These are phyloP conservation scores for Candida maesae DNA, from an alignment of 805 yeast species.

Conservation along the genomic window DNA sequence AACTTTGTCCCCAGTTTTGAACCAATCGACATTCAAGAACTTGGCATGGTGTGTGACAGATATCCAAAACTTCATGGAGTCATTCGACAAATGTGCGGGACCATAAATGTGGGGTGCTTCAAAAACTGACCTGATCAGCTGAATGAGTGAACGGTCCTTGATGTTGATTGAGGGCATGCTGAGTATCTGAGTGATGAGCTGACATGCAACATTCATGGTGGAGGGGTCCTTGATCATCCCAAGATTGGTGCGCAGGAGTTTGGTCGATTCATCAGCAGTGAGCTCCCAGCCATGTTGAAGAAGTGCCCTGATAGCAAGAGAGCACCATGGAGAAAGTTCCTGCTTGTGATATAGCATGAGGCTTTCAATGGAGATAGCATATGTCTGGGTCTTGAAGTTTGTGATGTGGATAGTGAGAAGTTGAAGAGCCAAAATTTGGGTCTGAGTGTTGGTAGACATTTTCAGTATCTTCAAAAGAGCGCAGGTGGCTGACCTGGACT, in stretches of 20 bases:
- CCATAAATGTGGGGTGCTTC: constrained; percentile 61
- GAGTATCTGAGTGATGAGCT: constrained; percentile 21
- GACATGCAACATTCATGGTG: constrained; percentile 25
- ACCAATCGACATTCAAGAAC: constrained; percentile 29
- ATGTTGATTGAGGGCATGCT: constrained; percentile 7
- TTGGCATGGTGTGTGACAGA: constrained; percentile 35
- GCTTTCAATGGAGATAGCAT: constrained; percentile 4
- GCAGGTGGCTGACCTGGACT: constrained; percentile 27
- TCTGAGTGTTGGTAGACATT: not conserved
- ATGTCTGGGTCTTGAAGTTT: constrained; percentile 5
- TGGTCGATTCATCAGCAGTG: constrained; percentile 15
- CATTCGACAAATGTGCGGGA: constrained; percentile 45
- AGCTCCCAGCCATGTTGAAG: constrained; percentile 21
- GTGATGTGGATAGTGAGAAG: constrained; percentile 27
- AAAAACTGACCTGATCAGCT: constrained; percentile 45
- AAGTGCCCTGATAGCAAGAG: constrained; percentile 15
- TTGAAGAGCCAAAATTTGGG: constrained; percentile 26
- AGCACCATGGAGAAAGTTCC: constrained; percentile 16
- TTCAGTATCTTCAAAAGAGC: constrained; percentile 18
- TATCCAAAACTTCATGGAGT: constrained; percentile 54
- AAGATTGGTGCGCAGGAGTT: constrained; percentile 30
- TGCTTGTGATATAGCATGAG: constrained; percentile 15
- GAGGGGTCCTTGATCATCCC: constrained; percentile 30
- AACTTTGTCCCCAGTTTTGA: constrained; percentile 32
- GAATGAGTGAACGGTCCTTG: constrained; percentile 39